Conservation (phyloP, 2,329 filamentous ascomycete genomes). For the Epicoccum sorghinum region DNA sequence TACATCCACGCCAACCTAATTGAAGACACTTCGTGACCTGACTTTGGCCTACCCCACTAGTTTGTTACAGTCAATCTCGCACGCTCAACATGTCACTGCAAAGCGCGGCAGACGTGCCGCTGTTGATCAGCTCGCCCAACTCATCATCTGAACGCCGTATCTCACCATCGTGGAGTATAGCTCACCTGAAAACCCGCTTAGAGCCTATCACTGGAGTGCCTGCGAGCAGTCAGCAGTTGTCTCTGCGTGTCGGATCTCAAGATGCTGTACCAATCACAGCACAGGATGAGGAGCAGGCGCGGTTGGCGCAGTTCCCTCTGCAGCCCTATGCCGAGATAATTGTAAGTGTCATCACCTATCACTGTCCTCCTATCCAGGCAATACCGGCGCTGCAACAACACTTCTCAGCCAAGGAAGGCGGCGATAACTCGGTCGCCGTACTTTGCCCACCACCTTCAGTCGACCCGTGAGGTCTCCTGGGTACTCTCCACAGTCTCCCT, state of each 20-base stretch:
- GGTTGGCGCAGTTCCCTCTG: constrained; percentile 69
- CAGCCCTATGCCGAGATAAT: constrained; percentile 78
- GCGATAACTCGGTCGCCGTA: constrained; percentile 43
- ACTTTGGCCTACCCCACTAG: constrained; percentile 17
- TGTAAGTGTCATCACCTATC: constrained; percentile 61
- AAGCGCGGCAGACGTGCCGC: constrained; percentile 72
- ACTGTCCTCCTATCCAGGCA: constrained; percentile 18
- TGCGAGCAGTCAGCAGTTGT: constrained; percentile 76
- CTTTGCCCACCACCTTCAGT: constrained; percentile 25
- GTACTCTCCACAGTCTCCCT: constrained; percentile 2
- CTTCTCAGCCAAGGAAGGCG: constrained; percentile 6
- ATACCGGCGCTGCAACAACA: constrained; percentile 23
- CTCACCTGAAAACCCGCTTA: constrained; percentile 82
- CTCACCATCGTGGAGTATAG: constrained; percentile 89
- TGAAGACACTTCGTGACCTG: constrained; percentile 16
- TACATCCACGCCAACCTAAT: constrained; percentile 16
- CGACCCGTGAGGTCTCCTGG: constrained; percentile 1
- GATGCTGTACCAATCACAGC: constrained; percentile 70
- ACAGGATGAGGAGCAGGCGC: constrained; percentile 72
- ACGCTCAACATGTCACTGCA: constrained; percentile 41
- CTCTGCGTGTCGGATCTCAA: constrained; percentile 69
- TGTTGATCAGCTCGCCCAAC: constrained; percentile 77
- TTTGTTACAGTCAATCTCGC: constrained; percentile 13
- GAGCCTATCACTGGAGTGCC: constrained; percentile 94
- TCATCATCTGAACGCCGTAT: constrained; percentile 86